Evolutionary conservation across 2,329 filamentous ascomycete species (phyloP).

Genomic region (Talaromyces sp.): DNA sequence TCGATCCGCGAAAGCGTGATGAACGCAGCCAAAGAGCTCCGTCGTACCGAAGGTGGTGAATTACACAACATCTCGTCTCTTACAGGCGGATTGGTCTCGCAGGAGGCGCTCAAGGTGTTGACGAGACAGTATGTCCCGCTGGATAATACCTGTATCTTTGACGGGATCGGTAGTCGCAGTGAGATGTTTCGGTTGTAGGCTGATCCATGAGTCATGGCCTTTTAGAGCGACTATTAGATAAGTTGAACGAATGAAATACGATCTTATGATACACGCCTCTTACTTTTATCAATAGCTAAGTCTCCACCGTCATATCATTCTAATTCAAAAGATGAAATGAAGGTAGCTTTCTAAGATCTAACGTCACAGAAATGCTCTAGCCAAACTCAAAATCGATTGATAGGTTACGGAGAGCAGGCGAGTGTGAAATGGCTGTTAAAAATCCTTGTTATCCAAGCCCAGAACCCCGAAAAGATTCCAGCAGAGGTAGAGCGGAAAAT

Average conservation of each 20-base stretch:
- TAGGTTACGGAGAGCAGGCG: too few relatives aligned
- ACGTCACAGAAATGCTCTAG: too few relatives aligned
- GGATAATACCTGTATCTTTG: conserved; percentile 63
- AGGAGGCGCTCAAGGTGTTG: conserved; percentile 84
- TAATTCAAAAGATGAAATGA: neutral
- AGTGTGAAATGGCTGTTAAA: too few relatives aligned
- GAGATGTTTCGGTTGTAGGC: conserved; percentile 50
- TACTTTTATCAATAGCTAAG: neutral
- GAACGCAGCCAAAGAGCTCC: conserved; percentile 64
- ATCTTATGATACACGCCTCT: neutral
- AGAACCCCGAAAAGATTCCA: too few relatives aligned
- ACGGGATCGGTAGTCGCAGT: conserved; percentile 59
- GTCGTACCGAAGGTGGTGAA: conserved; percentile 77
- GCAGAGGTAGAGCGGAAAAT: too few relatives aligned
- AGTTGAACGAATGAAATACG: neutral
- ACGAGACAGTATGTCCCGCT: conserved; percentile 66
- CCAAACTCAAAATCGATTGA: too few relatives aligned
- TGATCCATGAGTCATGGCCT: neutral
- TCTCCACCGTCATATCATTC: neutral
- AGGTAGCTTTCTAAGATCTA: too few relatives aligned
- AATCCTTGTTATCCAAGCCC: too few relatives aligned
- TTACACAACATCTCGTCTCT: conserved; percentile 89
- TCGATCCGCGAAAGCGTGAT: conserved; percentile 50
- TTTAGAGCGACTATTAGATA: neutral
- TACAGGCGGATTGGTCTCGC: conserved; percentile 88